These are phyloP conservation scores for Adansonia gregorii DNA, from an alignment of 441 rosid genomes.

Conservation along the genomic window DNA sequence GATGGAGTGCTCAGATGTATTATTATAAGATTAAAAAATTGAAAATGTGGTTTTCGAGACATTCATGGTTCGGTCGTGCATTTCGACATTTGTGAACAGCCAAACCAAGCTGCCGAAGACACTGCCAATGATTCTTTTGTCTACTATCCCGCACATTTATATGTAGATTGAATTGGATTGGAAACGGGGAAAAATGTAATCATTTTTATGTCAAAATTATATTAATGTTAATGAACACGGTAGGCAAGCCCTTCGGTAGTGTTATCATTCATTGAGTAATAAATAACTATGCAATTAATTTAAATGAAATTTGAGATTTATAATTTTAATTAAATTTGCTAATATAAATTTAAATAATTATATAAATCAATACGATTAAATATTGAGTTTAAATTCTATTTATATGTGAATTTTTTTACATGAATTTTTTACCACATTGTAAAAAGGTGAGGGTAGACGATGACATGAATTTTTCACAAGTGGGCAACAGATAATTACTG, in stretches of 20 bases:
- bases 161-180: not conserved
- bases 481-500: no score
- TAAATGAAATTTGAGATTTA: no score
- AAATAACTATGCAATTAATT: no score
- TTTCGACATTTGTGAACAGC: not conserved
- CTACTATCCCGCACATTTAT: not conserved
- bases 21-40: not conserved
- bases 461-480: no score
- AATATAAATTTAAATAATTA: no score
- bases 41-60: not conserved
- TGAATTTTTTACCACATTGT: no score
- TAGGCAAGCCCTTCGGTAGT: not conserved
- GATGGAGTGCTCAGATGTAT: not conserved
- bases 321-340: no score
- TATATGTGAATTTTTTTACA: no score
- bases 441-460: no score
- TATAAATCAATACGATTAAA: no score
- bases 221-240: not conserved
- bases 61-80: conserved; percentile 10
- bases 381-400: no score
- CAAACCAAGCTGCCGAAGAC: not conserved
- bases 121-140: not conserved
- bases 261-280: not conserved
- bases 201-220: not conserved
- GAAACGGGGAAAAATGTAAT: not conserved